A percentile compares a stretch with the other conserved stretches of the same genome.
Conservation (phyloP, 73 alveolate species). For the Diophrys sp. region DNA sequence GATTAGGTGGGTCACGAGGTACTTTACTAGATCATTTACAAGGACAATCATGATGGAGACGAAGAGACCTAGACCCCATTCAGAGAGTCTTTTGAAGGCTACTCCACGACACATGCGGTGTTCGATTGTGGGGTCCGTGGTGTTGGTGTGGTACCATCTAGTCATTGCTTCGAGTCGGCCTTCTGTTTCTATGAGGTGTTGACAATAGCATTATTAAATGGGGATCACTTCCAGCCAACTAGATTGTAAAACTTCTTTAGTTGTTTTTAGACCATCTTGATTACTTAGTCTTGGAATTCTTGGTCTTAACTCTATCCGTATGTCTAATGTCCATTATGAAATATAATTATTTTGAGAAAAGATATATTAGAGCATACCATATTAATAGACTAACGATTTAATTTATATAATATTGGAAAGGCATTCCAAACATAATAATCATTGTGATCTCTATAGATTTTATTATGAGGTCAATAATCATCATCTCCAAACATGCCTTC, state of each 20-base stretch:
- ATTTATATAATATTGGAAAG: no score
- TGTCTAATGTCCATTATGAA: no score
- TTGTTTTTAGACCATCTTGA: not conserved
- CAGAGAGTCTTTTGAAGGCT: not conserved
- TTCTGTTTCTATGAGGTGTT: not conserved
- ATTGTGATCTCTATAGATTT: no score
- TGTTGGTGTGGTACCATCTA: not conserved
- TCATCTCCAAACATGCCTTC: no score
- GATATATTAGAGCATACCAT: no score
- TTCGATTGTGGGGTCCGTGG: not conserved
- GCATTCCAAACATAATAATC: no score
- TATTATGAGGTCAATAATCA: no score
- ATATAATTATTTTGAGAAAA: no score
- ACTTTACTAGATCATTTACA: constrained; percentile 19
- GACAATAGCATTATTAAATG: constrained; percentile 29
- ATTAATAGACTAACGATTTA: no score
- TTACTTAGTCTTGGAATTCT: not conserved
- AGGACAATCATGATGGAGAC: constrained; percentile 17
- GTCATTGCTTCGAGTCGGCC: not conserved
- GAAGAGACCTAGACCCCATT: not conserved
- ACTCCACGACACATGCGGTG: not conserved
- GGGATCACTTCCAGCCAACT: no score
- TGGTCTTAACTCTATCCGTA: not conserved
- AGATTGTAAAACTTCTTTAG: not conserved
- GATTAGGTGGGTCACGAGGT: not conserved